phyloP scores from a whole-genome alignment of 2,329 filamentous ascomycete species.

The Alternaria conjuncta region DNA sequence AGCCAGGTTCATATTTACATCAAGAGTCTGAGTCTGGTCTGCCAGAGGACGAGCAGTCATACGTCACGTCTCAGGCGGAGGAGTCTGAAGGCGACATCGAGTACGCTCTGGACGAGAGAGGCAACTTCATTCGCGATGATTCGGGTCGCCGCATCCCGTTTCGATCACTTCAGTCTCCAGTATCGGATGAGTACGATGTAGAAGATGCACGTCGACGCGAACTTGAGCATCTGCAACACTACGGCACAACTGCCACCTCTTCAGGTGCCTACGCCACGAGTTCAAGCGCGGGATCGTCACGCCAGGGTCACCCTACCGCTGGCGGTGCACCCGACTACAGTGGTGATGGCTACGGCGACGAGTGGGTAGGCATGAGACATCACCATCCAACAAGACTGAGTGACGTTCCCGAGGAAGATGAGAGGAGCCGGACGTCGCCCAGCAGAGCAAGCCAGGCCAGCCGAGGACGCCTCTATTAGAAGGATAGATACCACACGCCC shows the following conservation, averaged over 20 bases:
- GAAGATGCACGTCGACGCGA: conserved; percentile 58
- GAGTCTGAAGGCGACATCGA: conserved; percentile 48
- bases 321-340: conserved; percentile 43
- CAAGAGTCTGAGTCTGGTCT: conserved; percentile 27
- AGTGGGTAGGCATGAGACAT: conserved; percentile 48
- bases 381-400: conserved; percentile 50
- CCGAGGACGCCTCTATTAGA: conserved; percentile 32
- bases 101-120: conserved; percentile 45
- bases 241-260: conserved; percentile 48
- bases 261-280: conserved; percentile 37
- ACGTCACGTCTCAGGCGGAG: conserved; percentile 43
- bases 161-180: conserved; percentile 38
- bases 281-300: conserved; percentile 28
- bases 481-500: background rate
- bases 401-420: conserved; percentile 51
- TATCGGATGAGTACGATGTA: conserved; percentile 63
- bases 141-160: conserved; percentile 45
- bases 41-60: conserved; percentile 46
- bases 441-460: conserved; percentile 47
- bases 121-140: conserved; percentile 47
- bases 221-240: conserved; percentile 55
- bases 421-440: conserved; percentile 47
- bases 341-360: conserved; percentile 45
- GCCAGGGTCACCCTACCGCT: conserved; percentile 27
- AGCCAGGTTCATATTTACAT: conserved; percentile 47